phyloP scores from a whole-genome alignment of 495 filamentous ascomycete genomes.

The Apiosordaria backusii region DNA sequence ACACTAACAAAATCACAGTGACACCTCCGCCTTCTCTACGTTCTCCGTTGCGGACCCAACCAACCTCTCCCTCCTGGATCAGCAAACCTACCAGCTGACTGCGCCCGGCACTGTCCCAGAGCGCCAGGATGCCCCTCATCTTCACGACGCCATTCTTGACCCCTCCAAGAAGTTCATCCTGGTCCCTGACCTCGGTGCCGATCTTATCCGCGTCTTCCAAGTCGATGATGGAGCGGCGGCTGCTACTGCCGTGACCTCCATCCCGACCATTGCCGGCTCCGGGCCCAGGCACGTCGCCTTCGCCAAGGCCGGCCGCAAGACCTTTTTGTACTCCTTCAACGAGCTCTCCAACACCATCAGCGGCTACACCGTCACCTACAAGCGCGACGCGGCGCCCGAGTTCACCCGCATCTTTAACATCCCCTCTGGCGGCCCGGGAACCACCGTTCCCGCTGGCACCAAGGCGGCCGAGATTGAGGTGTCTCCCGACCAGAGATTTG shows the following conservation, averaged over 20 bases:
- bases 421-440: slow-evolving; percentile 43
- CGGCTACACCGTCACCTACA: slow-evolving; percentile 55
- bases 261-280: slow-evolving; percentile 43
- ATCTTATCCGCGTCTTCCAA: slow-evolving; percentile 59
- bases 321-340: slow-evolving; percentile 58
- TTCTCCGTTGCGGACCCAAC: slow-evolving; percentile 24
- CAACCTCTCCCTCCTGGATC: slow-evolving; percentile 41
- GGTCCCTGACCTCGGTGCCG: slow-evolving; percentile 67
- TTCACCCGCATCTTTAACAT: slow-evolving; percentile 36
- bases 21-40: slow-evolving; percentile 20
- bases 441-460: slow-evolving; percentile 36
- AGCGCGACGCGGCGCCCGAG: slow-evolving; percentile 40
- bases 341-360: slow-evolving; percentile 59
- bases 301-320: slow-evolving; percentile 41
- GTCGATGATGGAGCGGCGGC: slow-evolving; percentile 42
- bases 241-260: slow-evolving; percentile 33
- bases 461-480: slow-evolving; percentile 56
- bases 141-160: slow-evolving; percentile 65
- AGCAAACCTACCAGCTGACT: slow-evolving; percentile 48
- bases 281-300: slow-evolving; percentile 71
- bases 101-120: slow-evolving; percentile 47
- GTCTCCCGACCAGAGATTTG: slow-evolving; percentile 56
- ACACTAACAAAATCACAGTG: slow-evolving; percentile 17
- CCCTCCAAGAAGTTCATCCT: slow-evolving; percentile 63
- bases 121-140: slow-evolving; percentile 65